A percentile compares a stretch with the other conserved stretches of the same genome.
These are phyloP conservation scores for Aspergillus quadricinctus DNA, from an alignment of 2,329 filamentous ascomycete genomes.

Conservation along the genomic window DNA sequence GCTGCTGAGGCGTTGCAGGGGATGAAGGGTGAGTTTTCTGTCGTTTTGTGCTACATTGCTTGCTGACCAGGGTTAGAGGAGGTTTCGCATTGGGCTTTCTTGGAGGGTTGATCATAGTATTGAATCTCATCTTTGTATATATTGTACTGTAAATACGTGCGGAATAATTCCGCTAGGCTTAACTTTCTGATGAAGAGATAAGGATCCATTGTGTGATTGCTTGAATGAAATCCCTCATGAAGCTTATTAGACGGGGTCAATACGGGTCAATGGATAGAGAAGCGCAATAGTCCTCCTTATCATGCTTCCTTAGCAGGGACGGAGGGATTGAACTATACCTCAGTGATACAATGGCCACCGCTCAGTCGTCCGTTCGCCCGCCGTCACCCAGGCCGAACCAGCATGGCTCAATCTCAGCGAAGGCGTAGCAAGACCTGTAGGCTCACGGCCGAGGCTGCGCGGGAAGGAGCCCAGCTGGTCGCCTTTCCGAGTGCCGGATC, in stretches of 20 bases:
- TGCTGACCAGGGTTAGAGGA: neutral
- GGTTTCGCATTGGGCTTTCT: neutral
- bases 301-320: no score
- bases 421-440: constrained; percentile 54
- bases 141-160: neutral
- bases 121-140: neutral
- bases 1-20: constrained; percentile 19
- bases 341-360: neutral
- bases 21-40: constrained; percentile 12
- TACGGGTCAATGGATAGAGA: neutral
- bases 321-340: no score
- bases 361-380: neutral
- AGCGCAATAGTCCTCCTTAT: neutral
- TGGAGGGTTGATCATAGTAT: neutral
- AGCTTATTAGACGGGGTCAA: neutral
- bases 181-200: no score
- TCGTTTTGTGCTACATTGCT: neutral
- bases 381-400: constrained; percentile 50
- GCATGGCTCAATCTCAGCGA: constrained; percentile 56
- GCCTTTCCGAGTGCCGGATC: constrained; percentile 53
- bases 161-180: neutral
- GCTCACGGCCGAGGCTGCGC: constrained; percentile 54
- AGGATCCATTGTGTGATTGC: no score
- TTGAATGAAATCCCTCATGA: no score
- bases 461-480: constrained; percentile 52